Percentiles rank a stretch among this genome's conserved stretches.
Evolutionary conservation across 805 yeast genomes (phyloP).

Genomic region (Limtongozyma cylindracea): DNA sequence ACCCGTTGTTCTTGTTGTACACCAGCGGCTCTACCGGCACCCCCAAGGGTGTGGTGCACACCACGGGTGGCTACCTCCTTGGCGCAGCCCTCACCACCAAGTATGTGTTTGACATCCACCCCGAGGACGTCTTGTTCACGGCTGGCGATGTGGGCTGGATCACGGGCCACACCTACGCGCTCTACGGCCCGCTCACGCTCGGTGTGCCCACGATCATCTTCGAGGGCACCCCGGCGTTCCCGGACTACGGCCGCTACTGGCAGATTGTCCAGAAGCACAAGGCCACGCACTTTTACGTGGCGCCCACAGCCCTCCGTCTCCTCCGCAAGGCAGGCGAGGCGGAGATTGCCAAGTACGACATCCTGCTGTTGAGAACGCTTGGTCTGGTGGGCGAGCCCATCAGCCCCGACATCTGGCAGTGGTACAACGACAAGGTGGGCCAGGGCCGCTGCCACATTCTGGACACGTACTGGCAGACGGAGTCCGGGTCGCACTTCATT

Average conservation of each 20-base stretch:
- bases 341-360: constrained; percentile 56
- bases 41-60: constrained; percentile 94
- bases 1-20: constrained; percentile 84
- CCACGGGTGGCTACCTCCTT: constrained; percentile 82
- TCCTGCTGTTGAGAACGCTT: constrained; percentile 67
- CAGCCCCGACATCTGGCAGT: constrained; percentile 95
- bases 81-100: constrained; percentile 84
- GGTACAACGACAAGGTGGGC: constrained; percentile 90
- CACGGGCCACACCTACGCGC: constrained; percentile 91
- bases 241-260: constrained; percentile 91
- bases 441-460: constrained; percentile 71
- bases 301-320: constrained; percentile 92
- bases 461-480: constrained; percentile 99
- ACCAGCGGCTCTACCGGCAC: constrained; percentile 97
- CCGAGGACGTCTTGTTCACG: constrained; percentile 71
- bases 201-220: constrained; percentile 88
- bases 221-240: constrained; percentile 96
- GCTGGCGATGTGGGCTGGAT: constrained; percentile 99
- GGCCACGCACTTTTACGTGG: constrained; percentile 92
- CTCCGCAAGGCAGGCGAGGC: constrained; percentile 75
- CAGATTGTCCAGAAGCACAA: constrained; percentile 76
- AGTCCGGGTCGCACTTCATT: constrained; percentile 86
- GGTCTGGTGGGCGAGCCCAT: constrained; percentile 99
- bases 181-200: constrained; percentile 70
- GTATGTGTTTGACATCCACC: constrained; percentile 83